Evolutionary conservation across 2,329 filamentous ascomycete species (phyloP), one percentile per base, ranked within the genome.

Genomic region (Aspergillus japonicus): DNA sequence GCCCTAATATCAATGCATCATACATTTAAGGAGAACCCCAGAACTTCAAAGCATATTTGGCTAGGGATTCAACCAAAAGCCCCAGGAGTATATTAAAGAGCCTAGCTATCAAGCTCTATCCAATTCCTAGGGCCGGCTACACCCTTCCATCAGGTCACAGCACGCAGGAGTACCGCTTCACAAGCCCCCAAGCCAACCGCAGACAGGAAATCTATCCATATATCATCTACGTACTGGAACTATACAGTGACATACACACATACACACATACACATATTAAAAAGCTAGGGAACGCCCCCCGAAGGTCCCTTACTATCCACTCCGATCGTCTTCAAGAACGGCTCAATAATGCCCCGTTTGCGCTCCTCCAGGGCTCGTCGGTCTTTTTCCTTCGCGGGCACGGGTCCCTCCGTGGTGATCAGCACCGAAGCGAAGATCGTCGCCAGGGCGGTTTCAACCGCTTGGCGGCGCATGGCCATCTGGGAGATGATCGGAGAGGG

Each of bases 291-390:
- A 51, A 62, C 62, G 35, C 72, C 70, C 14, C 73, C 71, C 5
- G 71, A 75, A n/a, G 72, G 69, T 2, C 72, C 73, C 19, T 65
- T 60, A 60, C 69, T 69, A 66, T 76, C 73, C 7, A 74, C 73
- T 2, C 68, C 71, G 53, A 72, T 69, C 53, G 73, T 73, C 50
- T 76, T 79, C 60, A 91, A 70, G 65, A 96, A 96, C 29, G 91
- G 77, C 71, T 92, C 89, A 31, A 96, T 71, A 12, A 93, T 76
- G 10, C 82, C 82, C 58, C 82, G 81, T 78, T 87, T 89, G 71
- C 85, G 84, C 59, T 89, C 89, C 63, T 88, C 86, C 14, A 81
- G 74, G 0, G 78, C 75, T 61, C 81, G 87, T 64, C 78, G 84
- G 61, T 90, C 88, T 74, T 85, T 85, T 5, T 85, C 84, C 61